phyloP scores from a whole-genome alignment of 768 basidiomycete genomes.

The Cyclocybe aegerita region DNA sequence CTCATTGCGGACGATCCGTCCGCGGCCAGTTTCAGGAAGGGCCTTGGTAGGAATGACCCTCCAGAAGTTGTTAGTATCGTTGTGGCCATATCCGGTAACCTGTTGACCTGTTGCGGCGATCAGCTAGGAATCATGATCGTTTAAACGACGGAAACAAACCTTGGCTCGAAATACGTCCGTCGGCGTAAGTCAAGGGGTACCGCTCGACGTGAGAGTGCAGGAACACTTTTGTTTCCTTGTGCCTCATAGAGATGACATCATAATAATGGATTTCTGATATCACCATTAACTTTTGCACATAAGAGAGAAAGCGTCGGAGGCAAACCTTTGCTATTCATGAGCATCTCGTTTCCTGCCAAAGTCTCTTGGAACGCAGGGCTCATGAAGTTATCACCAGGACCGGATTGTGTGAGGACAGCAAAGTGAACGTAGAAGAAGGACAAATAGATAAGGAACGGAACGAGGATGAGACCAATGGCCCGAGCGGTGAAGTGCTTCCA shows the following conservation, averaged over 20 bases:
- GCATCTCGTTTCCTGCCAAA: conserved; percentile 84
- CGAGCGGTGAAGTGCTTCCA: conserved; percentile 87
- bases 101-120: conserved; percentile 70
- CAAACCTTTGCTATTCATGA: conserved; percentile 89
- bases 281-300: background rate
- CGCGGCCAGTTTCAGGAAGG: conserved; percentile 90
- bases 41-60: conserved; percentile 94
- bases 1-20: conserved; percentile 86
- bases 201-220: conserved; percentile 90
- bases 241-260: conserved; percentile 83
- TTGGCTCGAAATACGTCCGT: conserved; percentile 93
- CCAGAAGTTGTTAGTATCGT: conserved; percentile 96
- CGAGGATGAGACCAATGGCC: conserved; percentile 76
- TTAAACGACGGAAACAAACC: conserved; percentile 38
- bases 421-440: conserved; percentile 98
- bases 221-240: conserved; percentile 92
- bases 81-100: conserved; percentile 92
- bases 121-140: background rate
- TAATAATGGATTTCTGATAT: conserved; percentile 86
- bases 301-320: background rate
- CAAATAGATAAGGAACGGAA: conserved; percentile 91
- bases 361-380: conserved; percentile 98
- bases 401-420: conserved; percentile 80
- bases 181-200: conserved; percentile 93
- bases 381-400: conserved; percentile 96